Evolutionary conservation across 2,329 filamentous ascomycete species (phyloP).

Genomic region (Raffaelea albimanens): DNA sequence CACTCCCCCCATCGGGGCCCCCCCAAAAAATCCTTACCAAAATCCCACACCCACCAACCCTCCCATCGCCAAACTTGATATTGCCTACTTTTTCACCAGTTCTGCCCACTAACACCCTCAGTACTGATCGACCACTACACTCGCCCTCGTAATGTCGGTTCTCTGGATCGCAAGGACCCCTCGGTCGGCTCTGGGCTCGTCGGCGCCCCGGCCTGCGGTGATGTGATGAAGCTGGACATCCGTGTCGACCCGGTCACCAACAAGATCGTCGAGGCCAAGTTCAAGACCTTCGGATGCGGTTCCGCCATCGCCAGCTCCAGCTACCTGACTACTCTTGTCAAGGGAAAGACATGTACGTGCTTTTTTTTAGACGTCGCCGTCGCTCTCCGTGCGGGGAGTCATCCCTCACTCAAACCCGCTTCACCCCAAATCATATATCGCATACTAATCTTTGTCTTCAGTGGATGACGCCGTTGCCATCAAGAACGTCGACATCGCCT

Average conservation of each 20-base stretch:
- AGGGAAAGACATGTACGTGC: constrained; percentile 64
- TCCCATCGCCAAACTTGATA: not conserved
- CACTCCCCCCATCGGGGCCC: not conserved
- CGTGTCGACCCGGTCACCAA: constrained; percentile 81
- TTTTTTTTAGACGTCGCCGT: too few relatives aligned
- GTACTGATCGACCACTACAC: constrained; percentile 19
- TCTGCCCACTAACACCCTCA: not conserved
- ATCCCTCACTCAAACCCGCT: not conserved
- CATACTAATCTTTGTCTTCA: not conserved
- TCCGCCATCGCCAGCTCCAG: constrained; percentile 90
- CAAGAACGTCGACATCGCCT: constrained; percentile 95
- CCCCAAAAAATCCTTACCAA: not conserved
- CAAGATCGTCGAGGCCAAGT: constrained; percentile 89
- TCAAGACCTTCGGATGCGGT: constrained; percentile 96
- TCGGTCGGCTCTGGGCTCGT: constrained; percentile 90
- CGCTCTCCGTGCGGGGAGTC: not conserved
- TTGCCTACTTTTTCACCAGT: not conserved
- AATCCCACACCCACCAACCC: not conserved
- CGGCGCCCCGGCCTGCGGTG: constrained; percentile 80
- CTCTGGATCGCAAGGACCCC: constrained; percentile 60
- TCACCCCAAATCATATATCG: not conserved
- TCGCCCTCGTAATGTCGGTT: constrained; percentile 40
- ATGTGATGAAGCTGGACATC: constrained; percentile 92
- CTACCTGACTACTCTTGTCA: constrained; percentile 79
- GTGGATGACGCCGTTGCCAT: constrained; percentile 88